Evolutionary conservation across 2,329 filamentous ascomycete species (phyloP), one percentile per base, ranked within the genome.

Genomic region (Calonectria pteridis): DNA sequence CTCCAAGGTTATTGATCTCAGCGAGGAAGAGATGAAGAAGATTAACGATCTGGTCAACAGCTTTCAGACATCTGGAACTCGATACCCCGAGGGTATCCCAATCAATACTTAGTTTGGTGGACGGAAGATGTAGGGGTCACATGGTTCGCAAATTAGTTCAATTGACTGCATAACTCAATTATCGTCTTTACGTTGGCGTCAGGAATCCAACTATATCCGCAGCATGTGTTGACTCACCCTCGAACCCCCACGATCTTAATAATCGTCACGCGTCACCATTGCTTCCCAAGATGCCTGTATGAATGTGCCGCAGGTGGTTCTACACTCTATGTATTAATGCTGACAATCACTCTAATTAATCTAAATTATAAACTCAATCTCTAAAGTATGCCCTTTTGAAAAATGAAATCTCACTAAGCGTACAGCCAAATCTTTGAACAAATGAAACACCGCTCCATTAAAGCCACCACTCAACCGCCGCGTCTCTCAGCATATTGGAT

Each of bases 401-500:
- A 46, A 46, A 46, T 46, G 7, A 46, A 46, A 46, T 46, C 9
- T 13, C 9, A 11, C 43, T 23, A 20, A 4, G 9, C 10, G 9
- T 10, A 23, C n/a, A 46, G n/a, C n/a, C 10, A 46, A 23, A 11
- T n/a, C n/a, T 46, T 5, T 46, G 13, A 23, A 46, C 43, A 46
- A 46, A 46, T 23, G 43, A 46, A 46, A 46, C 13, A 10, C 6
- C 3, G n/a, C 20, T 11, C 10, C 13, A 46, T 62, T n/a, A 62
- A 11, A 40, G 23, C 79, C 77, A 80, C 77, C 78, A 79, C 6
- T 40, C 65, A 2, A 73, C 31, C 31, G 72, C 62, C 13, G 73
- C 74, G 3, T 77, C 64, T 7, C 79, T 65, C 10, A 80, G 65
- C 9, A 75, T 76, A 40, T 82, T 81, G 1, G 77, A 76, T 2